Base-by-base conservation (phyloP, 768 basidiomycete species). In the Tulasnella sp. region DNA sequence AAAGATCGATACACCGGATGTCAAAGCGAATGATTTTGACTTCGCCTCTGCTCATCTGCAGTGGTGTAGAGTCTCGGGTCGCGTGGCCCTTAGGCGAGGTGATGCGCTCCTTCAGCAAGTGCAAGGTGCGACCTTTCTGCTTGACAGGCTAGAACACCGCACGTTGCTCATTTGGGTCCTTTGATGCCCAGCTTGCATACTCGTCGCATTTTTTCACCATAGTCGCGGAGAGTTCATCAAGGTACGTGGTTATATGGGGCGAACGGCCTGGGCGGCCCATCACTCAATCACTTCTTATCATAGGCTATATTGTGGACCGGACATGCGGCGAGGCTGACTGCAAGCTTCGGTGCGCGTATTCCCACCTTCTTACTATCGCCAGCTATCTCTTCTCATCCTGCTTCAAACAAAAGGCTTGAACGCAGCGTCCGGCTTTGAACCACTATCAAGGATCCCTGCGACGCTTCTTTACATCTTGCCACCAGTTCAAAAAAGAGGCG, bases 121-220 rank as follows among this genome's bases (percentile, higher is more conserved):
- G 24, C 57, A 59, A 49, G 46, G 57, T 59, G 2, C 2, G 38
- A n/a, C 17, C 22, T 7, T 1, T 8, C 1, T 3, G 15, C 5
- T 38, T 22, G 21, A 10, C 12, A 54, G 11, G 21, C 17, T 12
- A 56, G 5, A 17, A n/a, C 3, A 11, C 9, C 38, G 4, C 1
- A 34, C n/a, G 27, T 22, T 9, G 11, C 15, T 38, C 27, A 11
- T 10, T 29, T 49, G n/a, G 15, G 21, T 12, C 3, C 19, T n/a
- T 1, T 52, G 17, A 22, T 11, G 24, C 10, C 10, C 38, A 59
- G 57, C 57, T 5, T 30, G 29, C 5, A 48, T 59, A 30, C 46
- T 59, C 4, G 30, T 25, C 46, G 49, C 57, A 12, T 59, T 44
- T 44, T 59, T 49, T 41, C 30, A 50, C 57, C 49, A 59, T 21